Conservation (phyloP, 31 red algal species). For the Bonnemaisonia californica region DNA sequence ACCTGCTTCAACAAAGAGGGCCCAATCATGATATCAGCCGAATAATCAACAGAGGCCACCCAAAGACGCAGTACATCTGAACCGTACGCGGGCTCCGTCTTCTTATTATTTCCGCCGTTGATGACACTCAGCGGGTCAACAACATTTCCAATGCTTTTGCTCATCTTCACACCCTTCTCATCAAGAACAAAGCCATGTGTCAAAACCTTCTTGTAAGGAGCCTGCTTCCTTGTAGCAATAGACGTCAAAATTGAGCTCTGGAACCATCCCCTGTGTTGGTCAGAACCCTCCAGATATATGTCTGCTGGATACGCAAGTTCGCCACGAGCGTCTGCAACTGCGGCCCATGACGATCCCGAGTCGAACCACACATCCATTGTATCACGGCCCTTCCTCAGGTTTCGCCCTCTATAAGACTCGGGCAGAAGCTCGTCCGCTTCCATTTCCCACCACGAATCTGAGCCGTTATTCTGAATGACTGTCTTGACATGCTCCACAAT, state of each 20-base stretch:
- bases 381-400: slow-evolving; percentile 82
- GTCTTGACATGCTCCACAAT: slow-evolving; percentile 73
- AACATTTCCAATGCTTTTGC: slow-evolving; percentile 96
- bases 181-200: slow-evolving; percentile 99
- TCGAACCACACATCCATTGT: slow-evolving; percentile 99
- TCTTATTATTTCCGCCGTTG: slow-evolving; percentile 91
- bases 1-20: slow-evolving; percentile 87
- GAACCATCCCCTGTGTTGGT: slow-evolving; percentile 99
- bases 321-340: slow-evolving; percentile 44
- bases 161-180: slow-evolving; percentile 98
- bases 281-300: slow-evolving; percentile 95
- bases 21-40: slow-evolving; percentile 89
- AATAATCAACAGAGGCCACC: slow-evolving; percentile 96
- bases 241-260: slow-evolving; percentile 94
- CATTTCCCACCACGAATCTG: slow-evolving; percentile 93
- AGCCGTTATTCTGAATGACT: slow-evolving; percentile 72
- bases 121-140: slow-evolving; percentile 88
- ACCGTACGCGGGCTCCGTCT: slow-evolving; percentile 83
- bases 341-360: slow-evolving; percentile 96
- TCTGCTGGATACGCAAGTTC: slow-evolving; percentile 74
- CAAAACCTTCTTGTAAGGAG: slow-evolving; percentile 90
- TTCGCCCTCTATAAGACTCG: slow-evolving; percentile 58
- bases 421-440: slow-evolving; percentile 88
- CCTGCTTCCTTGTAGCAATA: slow-evolving; percentile 77
- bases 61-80: slow-evolving; percentile 96